These are phyloP conservation scores for Lachnellula subtilissima DNA, from an alignment of 2,329 filamentous ascomycete genomes.

Conservation along the genomic window DNA sequence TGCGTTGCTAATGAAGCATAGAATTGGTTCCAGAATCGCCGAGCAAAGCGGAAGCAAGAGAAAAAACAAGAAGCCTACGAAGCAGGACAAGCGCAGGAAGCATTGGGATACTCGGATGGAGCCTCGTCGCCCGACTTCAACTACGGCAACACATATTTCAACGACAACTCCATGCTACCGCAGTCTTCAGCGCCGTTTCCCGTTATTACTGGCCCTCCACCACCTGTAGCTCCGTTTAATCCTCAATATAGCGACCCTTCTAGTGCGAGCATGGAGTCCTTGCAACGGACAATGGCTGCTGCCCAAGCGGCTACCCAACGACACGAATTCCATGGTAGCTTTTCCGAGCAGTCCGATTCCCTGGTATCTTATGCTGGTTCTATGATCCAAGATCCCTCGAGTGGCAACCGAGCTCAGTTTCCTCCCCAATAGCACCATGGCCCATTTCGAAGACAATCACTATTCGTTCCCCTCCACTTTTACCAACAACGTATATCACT, in stretches of 20 bases:
- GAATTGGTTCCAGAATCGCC: slow-evolving; percentile 67
- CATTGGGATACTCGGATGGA: slow-evolving; percentile 21
- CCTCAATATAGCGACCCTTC: slow-evolving; percentile 27
- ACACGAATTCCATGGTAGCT: slow-evolving; percentile 16
- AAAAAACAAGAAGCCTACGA: slow-evolving; percentile 50
- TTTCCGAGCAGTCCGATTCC: slow-evolving; percentile 13
- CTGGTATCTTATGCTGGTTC: slow-evolving; percentile 13
- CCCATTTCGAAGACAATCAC: slow-evolving; percentile 13
- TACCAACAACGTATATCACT: slow-evolving; percentile 15
- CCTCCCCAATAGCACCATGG: slow-evolving; percentile 12
- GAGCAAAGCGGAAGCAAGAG: slow-evolving; percentile 51
- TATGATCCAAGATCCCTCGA: slow-evolving; percentile 12
- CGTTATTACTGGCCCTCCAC: slow-evolving; percentile 18
- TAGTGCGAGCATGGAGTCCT: slow-evolving; percentile 25
- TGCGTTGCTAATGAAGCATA: slow-evolving; percentile 33
- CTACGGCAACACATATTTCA: slow-evolving; percentile 16
- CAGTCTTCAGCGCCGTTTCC: slow-evolving; percentile 15
- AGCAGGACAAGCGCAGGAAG: slow-evolving; percentile 35
- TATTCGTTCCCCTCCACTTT: slow-evolving; percentile 19
- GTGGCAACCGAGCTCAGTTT: slow-evolving; percentile 25
- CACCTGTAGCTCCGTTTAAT: slow-evolving; percentile 24
- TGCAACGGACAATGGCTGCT: slow-evolving; percentile 25
- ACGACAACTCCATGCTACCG: slow-evolving; percentile 12
- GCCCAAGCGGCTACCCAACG: slow-evolving; percentile 17
- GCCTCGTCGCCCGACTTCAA: slow-evolving; percentile 27